phyloP scores from a whole-genome alignment of 306 rosid species.

The Quillaja saponaria region DNA sequence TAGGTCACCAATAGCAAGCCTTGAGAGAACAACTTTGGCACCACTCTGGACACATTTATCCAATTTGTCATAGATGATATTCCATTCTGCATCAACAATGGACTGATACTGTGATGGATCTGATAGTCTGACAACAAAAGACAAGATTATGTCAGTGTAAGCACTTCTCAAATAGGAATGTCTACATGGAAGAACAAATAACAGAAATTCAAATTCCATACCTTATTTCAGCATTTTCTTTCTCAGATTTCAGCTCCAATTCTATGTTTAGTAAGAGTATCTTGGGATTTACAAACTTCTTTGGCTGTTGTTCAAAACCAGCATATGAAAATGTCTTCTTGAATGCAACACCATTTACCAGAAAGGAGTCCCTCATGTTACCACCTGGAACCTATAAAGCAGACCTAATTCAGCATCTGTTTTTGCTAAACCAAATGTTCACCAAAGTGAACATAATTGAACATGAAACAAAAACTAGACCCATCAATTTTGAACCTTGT shows the following conservation, averaged over 20 bases:
- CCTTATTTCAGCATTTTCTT: constrained; percentile 99
- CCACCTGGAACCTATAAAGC: constrained; percentile 92
- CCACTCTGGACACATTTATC: constrained; percentile 94
- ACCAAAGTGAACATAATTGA: constrained; percentile 6
- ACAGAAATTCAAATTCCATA: constrained; percentile 13
- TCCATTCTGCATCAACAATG: constrained; percentile 99
- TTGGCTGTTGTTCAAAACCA: constrained; percentile 98
- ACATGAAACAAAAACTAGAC: constrained; percentile 9
- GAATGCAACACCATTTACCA: constrained; percentile 95
- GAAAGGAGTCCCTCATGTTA: constrained; percentile 90
- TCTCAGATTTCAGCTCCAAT: constrained; percentile 97
- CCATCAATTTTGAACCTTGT: no score
- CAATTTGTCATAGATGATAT: constrained; percentile 93
- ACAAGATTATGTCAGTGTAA: constrained; percentile 7
- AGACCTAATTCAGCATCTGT: constrained; percentile 22
- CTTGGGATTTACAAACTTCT: constrained; percentile 81
- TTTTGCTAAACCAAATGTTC: not conserved
- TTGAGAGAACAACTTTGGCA: constrained; percentile 94
- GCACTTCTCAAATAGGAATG: constrained; percentile 8
- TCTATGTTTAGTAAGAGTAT: constrained; percentile 80
- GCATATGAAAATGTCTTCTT: constrained; percentile 99
- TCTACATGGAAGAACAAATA: constrained; percentile 9
- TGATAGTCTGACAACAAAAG: constrained; percentile 60
- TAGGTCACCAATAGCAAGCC: constrained; percentile 95
- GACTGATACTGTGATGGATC: constrained; percentile 97